These are phyloP conservation scores for Cadophora sp. DNA, from an alignment of 2,329 filamentous ascomycete species.

Conservation along the genomic window DNA sequence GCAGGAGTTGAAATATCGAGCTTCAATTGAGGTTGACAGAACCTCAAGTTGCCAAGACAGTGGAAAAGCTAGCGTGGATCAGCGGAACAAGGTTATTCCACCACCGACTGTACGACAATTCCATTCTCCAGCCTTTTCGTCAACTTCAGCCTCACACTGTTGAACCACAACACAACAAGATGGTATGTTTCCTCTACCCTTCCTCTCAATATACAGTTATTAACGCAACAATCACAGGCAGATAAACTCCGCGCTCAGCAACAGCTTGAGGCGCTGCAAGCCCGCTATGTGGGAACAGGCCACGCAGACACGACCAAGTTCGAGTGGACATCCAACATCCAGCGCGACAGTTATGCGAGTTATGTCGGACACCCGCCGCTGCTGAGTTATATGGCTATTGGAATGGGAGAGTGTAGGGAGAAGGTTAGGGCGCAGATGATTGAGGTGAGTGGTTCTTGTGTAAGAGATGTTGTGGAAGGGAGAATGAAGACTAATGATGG, in stretches of 20 bases:
- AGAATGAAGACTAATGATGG: background rate
- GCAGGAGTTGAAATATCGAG: background rate
- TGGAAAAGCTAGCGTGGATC: background rate
- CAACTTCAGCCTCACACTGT: constrained; percentile 5
- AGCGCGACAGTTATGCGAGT: constrained; percentile 89
- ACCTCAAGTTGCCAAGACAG: constrained; percentile 1
- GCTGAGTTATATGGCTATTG: constrained; percentile 87
- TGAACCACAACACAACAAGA: constrained; percentile 22
- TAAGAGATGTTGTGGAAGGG: background rate
- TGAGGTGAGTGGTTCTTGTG: constrained; percentile 59
- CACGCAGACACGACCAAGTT: constrained; percentile 96
- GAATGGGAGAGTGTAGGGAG: constrained; percentile 83
- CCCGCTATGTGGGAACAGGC: constrained; percentile 94
- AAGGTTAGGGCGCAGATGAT: constrained; percentile 83
- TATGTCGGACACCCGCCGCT: constrained; percentile 90
- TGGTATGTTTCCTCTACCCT: constrained; percentile 28
- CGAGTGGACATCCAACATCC: constrained; percentile 96
- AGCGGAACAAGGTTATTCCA: constrained; percentile 10
- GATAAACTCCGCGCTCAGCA: constrained; percentile 98
- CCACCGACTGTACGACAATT: background rate
- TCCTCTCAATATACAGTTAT: background rate
- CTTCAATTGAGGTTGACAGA: constrained; percentile 7
- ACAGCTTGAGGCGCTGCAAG: constrained; percentile 95
- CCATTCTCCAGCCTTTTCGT: constrained; percentile 3
- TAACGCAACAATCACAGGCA: constrained; percentile 61